phyloP scores from a whole-genome alignment of 1,139 yeast species.

The Arxiozyma slooffiae region DNA sequence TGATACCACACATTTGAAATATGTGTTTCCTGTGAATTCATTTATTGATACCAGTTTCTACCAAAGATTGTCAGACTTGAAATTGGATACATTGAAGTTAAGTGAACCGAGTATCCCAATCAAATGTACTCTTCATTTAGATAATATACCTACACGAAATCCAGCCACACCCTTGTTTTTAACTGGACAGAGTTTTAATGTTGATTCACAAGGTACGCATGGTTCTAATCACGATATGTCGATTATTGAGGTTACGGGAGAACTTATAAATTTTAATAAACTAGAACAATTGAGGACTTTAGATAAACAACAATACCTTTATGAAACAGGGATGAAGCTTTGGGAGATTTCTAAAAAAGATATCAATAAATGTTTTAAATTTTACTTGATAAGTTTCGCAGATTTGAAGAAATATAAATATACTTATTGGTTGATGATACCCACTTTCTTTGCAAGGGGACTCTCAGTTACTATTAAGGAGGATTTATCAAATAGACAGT shows the following conservation, averaged over 20 bases:
- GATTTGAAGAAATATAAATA: constrained; percentile 84
- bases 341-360: constrained; percentile 15
- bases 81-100: constrained; percentile 25
- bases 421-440: constrained; percentile 84
- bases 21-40: constrained; percentile 48
- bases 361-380: constrained; percentile 28
- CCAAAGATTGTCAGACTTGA: constrained; percentile 44
- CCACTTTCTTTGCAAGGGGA: constrained; percentile 45
- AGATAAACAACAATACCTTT: constrained; percentile 52
- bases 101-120: constrained; percentile 26
- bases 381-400: constrained; percentile 61
- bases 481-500: constrained; percentile 3
- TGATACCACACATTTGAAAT: constrained; percentile 29
- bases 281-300: constrained; percentile 67
- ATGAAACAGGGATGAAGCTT: constrained; percentile 36
- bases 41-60: constrained; percentile 83
- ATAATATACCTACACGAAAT: constrained; percentile 36
- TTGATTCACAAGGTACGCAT: constrained; percentile 4
- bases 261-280: constrained; percentile 55
- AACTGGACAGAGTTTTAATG: constrained; percentile 32
- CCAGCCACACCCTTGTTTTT: constrained; percentile 33
- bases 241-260: constrained; percentile 16
- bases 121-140: constrained; percentile 28
- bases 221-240: neutral
- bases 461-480: constrained; percentile 7